Conservation (phyloP, 2,329 filamentous ascomycete genomes). For the Emmonsiellopsis sp. region DNA sequence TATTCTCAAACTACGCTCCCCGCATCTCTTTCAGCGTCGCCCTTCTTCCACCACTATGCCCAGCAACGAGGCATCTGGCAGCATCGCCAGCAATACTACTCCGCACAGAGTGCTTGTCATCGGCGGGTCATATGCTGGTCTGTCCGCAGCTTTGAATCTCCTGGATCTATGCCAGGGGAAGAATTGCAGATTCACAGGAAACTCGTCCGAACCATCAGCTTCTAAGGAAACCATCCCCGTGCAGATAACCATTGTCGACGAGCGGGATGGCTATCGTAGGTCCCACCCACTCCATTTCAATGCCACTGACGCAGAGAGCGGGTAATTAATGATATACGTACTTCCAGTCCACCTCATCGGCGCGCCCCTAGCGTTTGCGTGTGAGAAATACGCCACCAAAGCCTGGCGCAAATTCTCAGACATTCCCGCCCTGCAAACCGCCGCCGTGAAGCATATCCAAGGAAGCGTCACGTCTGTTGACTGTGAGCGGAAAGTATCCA, state of each 20-base stretch:
- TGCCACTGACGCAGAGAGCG: conserved; percentile 1
- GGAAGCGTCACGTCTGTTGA: conserved; percentile 57
- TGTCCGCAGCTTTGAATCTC: conserved; percentile 58
- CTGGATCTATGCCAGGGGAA: conserved; percentile 54
- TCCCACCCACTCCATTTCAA: conserved; percentile 6
- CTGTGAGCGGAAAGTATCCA: conserved; percentile 49
- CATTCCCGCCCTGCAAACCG: conserved; percentile 55
- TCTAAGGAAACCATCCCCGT: conserved; percentile 40
- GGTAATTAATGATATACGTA: not conserved
- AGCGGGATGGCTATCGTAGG: conserved; percentile 68
- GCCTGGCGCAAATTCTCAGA: conserved; percentile 63
- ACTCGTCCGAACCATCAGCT: conserved; percentile 13
- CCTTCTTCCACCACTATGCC: conserved; percentile 34
- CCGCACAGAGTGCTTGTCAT: conserved; percentile 52
- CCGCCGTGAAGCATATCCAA: conserved; percentile 56
- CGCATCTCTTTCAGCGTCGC: not conserved
- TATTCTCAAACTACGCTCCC: not conserved
- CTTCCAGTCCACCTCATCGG: conserved; percentile 63
- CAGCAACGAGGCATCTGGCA: not conserved
- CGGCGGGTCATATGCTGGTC: conserved; percentile 63
- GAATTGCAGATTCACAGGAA: conserved; percentile 32
- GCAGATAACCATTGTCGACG: conserved; percentile 63
- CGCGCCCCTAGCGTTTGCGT: conserved; percentile 61
- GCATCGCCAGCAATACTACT: not conserved
- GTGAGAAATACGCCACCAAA: conserved; percentile 53